Conservation (phyloP, 1,284 basidiomycete species). For the Moesziomyces globuligerus region DNA sequence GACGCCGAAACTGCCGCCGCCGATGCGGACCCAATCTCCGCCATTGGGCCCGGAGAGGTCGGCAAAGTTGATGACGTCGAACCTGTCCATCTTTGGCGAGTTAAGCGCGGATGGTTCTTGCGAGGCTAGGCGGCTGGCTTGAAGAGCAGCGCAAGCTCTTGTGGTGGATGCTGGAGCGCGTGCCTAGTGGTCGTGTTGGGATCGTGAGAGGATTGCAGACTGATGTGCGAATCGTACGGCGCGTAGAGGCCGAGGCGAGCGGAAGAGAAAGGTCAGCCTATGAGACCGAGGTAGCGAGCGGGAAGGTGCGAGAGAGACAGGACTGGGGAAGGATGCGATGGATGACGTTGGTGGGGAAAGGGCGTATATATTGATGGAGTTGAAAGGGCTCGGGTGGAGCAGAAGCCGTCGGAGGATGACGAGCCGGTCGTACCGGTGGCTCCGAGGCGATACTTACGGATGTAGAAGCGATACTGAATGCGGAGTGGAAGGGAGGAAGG, state of each 20-base stretch:
- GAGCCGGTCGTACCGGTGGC: conserved; percentile 1
- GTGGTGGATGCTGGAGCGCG: neutral
- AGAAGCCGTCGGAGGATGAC: neutral
- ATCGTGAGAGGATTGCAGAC: too few species aligned
- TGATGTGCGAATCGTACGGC: too few species aligned
- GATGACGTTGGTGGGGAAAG: too few species aligned
- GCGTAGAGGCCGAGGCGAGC: neutral
- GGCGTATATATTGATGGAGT: neutral
- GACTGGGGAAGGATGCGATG: too few species aligned
- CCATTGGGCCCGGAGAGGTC: conserved; percentile 60
- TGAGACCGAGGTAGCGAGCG: neutral
- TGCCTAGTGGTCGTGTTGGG: neutral
- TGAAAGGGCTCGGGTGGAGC: too few species aligned
- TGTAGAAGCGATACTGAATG: conserved; percentile 11
- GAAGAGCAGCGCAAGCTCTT: neutral
- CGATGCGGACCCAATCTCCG: conserved; percentile 58
- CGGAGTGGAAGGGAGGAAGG: conserved; percentile 2
- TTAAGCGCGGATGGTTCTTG: neutral
- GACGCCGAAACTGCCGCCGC: conserved; percentile 62
- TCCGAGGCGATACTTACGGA: conserved; percentile 1
- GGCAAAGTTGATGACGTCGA: conserved; percentile 63
- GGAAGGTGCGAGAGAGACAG: neutral
- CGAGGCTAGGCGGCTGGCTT: neutral
- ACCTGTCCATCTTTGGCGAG: conserved; percentile 51
- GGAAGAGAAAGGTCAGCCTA: neutral